Evolutionary conservation across 257 asterid species (phyloP).

Genomic region (Schizonepeta tenuifolia): DNA sequence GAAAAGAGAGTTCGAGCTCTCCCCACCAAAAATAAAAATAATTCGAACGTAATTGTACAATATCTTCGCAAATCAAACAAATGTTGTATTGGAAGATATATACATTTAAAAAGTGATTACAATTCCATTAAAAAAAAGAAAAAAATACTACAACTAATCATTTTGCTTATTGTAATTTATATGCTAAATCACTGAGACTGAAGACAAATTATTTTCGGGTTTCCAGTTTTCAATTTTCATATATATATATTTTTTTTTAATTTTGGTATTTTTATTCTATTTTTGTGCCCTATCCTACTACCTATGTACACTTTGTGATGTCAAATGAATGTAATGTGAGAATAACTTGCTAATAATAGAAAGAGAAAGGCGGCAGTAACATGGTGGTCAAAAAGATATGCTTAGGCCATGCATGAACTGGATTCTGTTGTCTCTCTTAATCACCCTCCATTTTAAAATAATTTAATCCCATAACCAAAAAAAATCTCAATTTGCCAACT

Average conservation of each 20-base stretch:
- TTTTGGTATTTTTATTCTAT: too few relatives aligned
- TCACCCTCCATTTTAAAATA: background rate
- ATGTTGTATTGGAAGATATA: too few relatives aligned
- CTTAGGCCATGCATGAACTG: slow-evolving; percentile 49
- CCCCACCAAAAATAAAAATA: too few relatives aligned
- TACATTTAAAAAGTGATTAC: too few relatives aligned
- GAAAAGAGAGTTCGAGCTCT: too few relatives aligned
- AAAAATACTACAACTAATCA: too few relatives aligned
- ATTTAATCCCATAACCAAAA: background rate
- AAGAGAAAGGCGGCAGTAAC: slow-evolving; percentile 53
- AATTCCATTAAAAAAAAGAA: too few relatives aligned
- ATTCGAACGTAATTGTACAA: background rate
- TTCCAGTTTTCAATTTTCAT: background rate
- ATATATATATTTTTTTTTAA: too few relatives aligned
- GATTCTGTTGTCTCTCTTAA: slow-evolving; percentile 48
- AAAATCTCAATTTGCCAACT: slow-evolving; percentile 33
- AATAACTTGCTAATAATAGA: slow-evolving; percentile 52
- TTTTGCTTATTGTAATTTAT: too few relatives aligned
- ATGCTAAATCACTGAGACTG: too few relatives aligned
- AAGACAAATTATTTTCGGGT: background rate
- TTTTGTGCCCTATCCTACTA: too few relatives aligned
- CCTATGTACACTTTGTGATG: slow-evolving; percentile 1
- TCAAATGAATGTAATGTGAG: slow-evolving; percentile 8
- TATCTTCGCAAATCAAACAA: too few relatives aligned
- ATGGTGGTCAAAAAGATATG: slow-evolving; percentile 53